Evolutionary conservation across 202 grass and related monocot genomes (phyloP).

Genomic region (Zoysia matrella): DNA sequence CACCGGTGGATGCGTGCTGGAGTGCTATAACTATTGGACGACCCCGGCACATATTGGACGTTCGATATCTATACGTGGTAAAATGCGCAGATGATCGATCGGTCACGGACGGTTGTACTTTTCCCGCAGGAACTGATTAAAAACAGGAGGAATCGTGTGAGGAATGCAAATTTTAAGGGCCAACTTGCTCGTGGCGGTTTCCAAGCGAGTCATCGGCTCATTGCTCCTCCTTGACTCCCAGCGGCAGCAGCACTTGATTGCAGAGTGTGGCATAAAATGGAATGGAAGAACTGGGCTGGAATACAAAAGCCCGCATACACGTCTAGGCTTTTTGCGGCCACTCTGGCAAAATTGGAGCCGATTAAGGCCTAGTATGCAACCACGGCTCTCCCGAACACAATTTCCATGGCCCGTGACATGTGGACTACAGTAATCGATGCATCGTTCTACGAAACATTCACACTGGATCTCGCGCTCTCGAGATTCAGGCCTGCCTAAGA

Average conservation of each 20-base stretch:
- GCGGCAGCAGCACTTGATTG: too few species aligned
- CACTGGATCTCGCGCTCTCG: conserved; percentile 4
- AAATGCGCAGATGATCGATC: conserved; percentile 23
- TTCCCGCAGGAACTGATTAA: background rate
- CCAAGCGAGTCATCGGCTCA: background rate
- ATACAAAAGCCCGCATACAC: too few species aligned
- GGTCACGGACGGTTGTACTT: background rate
- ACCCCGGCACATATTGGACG: conserved; percentile 21
- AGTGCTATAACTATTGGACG: background rate
- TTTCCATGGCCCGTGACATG: background rate
- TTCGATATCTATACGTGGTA: background rate
- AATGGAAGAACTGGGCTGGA: too few species aligned
- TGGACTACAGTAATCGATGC: background rate
- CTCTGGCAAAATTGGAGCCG: background rate
- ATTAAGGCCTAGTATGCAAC: background rate
- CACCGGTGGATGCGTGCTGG: background rate
- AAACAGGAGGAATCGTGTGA: background rate
- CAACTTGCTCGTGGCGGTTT: conserved; percentile 11
- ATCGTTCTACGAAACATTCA: conserved; percentile 9
- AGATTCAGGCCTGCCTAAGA: conserved; percentile 13
- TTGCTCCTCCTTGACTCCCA: background rate
- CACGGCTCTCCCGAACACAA: background rate
- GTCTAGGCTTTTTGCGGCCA: too few species aligned
- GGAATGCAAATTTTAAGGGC: background rate
- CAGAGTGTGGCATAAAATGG: too few species aligned